A percentile compares a stretch with the other conserved stretches of the same genome.
phyloP scores from a whole-genome alignment of 1,284 basidiomycete genomes.

The Gymnopus androsaceus region DNA sequence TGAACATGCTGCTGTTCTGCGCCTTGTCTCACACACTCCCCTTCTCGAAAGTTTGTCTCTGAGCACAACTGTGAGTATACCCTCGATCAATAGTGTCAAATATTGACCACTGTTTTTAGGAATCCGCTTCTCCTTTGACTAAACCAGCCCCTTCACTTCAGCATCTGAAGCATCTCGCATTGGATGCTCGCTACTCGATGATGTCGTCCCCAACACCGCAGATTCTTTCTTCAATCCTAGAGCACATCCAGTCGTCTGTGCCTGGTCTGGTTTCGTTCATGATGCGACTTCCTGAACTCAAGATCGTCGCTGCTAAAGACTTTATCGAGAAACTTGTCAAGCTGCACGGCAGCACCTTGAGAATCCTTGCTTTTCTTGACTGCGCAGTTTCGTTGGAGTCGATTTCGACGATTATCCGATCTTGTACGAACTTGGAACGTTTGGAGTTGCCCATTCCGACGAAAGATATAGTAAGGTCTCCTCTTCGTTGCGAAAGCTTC shows the following conservation, averaged over 20 bases:
- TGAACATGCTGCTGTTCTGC: slow-evolving; percentile 51
- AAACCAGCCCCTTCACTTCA: slow-evolving; percentile 39
- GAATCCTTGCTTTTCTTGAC: slow-evolving; percentile 48
- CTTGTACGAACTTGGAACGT: slow-evolving; percentile 48
- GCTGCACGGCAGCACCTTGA: slow-evolving; percentile 45
- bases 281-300: slow-evolving; percentile 50
- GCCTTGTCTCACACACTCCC: slow-evolving; percentile 48
- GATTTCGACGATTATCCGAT: slow-evolving; percentile 42
- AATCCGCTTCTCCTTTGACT: slow-evolving; percentile 34
- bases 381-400: slow-evolving; percentile 42
- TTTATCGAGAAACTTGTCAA: slow-evolving; percentile 48
- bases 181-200: slow-evolving; percentile 48
- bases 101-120: slow-evolving; percentile 33
- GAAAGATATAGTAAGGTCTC: slow-evolving; percentile 49
- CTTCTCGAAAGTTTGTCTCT: slow-evolving; percentile 60
- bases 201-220: slow-evolving; percentile 34
- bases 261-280: slow-evolving; percentile 48
- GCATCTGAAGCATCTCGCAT: slow-evolving; percentile 51
- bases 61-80: slow-evolving; percentile 49
- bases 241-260: slow-evolving; percentile 39
- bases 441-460: slow-evolving; percentile 52
- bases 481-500: too few relatives aligned
- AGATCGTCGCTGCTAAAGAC: slow-evolving; percentile 35
- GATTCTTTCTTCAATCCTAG: slow-evolving; percentile 39
- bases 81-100: neutral